phyloP scores from a whole-genome alignment of 345 rosid species.

The Draba incana region DNA sequence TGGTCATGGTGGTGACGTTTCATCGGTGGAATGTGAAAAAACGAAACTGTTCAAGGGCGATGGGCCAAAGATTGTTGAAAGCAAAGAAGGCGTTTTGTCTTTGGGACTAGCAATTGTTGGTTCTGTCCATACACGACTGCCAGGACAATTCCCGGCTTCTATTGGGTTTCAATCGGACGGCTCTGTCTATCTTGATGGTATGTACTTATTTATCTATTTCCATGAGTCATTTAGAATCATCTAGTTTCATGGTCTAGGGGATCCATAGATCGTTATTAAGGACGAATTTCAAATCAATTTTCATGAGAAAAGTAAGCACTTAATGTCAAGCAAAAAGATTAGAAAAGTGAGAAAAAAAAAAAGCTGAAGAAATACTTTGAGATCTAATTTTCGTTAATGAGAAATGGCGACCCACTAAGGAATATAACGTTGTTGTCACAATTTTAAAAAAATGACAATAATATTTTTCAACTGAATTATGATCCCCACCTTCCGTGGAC shows the following conservation, averaged over 20 bases:
- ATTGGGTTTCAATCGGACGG: conserved; percentile 90
- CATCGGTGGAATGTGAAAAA: conserved; percentile 57
- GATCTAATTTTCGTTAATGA: too few relatives aligned
- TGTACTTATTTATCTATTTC: conserved; percentile 5
- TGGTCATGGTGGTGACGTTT: conserved; percentile 22
- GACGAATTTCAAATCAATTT: background rate
- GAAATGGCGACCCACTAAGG: background rate
- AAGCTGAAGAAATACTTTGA: too few relatives aligned
- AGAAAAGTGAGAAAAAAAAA: background rate
- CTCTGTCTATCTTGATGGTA: conserved; percentile 86
- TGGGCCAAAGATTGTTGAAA: conserved; percentile 44
- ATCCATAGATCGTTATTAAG: background rate
- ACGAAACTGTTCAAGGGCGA: conserved; percentile 64
- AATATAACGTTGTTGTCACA: conserved; percentile 33
- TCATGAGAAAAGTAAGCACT: background rate
- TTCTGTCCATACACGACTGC: conserved; percentile 53
- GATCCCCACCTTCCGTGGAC: too few relatives aligned
- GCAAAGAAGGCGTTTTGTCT: conserved; percentile 48
- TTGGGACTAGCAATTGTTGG: conserved; percentile 72
- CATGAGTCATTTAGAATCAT: background rate
- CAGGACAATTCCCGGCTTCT: conserved; percentile 83
- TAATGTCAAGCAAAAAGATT: background rate
- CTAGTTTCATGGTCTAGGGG: background rate
- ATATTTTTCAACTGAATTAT: too few relatives aligned
- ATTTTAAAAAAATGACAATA: background rate